A percentile compares a stretch with the other conserved stretches of the same genome.
Conservation (phyloP, 2,329 filamentous ascomycete genomes). For the Aspergillus sergii region DNA sequence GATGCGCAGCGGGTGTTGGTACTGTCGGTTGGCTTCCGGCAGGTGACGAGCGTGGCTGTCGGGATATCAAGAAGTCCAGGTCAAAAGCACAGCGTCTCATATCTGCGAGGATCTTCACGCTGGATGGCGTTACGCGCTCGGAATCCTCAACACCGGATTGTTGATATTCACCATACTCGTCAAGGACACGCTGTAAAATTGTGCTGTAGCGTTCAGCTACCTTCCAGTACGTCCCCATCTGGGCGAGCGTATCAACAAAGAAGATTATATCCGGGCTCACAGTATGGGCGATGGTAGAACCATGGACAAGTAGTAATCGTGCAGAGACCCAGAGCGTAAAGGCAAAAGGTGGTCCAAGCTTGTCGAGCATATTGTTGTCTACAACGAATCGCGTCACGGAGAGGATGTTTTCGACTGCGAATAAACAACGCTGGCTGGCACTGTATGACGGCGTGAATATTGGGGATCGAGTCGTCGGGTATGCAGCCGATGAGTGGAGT, state of each 20-base stretch:
- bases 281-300: constrained; percentile 83
- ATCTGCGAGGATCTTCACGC: constrained; percentile 83
- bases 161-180: constrained; percentile 81
- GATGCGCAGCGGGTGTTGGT: constrained; percentile 45
- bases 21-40: constrained; percentile 35
- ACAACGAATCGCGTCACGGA: constrained; percentile 78
- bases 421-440: constrained; percentile 79
- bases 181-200: constrained; percentile 78
- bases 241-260: constrained; percentile 78
- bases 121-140: constrained; percentile 75
- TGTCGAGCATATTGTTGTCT: constrained; percentile 71
- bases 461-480: constrained; percentile 82
- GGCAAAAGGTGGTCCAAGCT: constrained; percentile 85
- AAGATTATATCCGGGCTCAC: constrained; percentile 77
- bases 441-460: constrained; percentile 89
- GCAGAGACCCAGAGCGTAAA: constrained; percentile 93
- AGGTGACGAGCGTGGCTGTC: constrained; percentile 63
- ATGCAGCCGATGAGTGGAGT: constrained; percentile 87
- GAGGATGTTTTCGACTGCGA: constrained; percentile 80
- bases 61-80: constrained; percentile 83
- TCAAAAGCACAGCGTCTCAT: constrained; percentile 92
- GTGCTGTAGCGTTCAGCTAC: constrained; percentile 81
- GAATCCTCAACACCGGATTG: constrained; percentile 61
- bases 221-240: constrained; percentile 82
- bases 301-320: constrained; percentile 82